Evolutionary conservation across 345 rosid genomes (phyloP), one percentile per base, ranked within the genome.

Genomic region (Lepidium didymum): DNA sequence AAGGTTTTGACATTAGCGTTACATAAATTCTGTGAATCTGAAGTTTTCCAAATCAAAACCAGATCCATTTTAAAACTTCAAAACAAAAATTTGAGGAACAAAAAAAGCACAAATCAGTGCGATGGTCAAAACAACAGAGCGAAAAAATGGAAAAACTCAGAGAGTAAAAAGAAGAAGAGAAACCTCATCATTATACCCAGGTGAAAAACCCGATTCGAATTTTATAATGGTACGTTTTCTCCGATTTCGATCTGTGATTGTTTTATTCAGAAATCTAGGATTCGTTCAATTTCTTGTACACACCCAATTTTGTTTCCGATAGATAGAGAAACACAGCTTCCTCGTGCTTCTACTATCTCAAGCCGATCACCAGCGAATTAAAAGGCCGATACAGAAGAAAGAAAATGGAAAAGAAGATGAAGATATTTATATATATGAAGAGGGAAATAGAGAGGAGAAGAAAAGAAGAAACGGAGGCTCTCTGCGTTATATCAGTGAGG

Each of bases 141-240:
- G 27, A n/a, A 34, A n/a, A 43, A 56, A 15, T 8, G 61, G 29
- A 42, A 29, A 70, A 70, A 19, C 25, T 42, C 21, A 53, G 51
- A 70, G 45, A 40, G 25, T 13, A 18, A 0, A 16, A 43, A 44
- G 43, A 60, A 44, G 57, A 52, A 62, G 27, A 75, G 64, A 55
- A 67, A 75, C 78, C 78, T 75, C 78, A 75, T 75, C 78, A 75
- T 75, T 75, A 69, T 68, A 68, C 78, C 69, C 45, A 62, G 54
- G 68, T 52, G 36, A 27, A 62, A 64, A 68, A 68, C 54, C 40
- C 33, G 66, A 62, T 55, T 56, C 41, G 36, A 62, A 25, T 61
- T 62, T 23, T 49, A 13, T 38, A 31, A 63, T 46, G 69, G 64
- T 68, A 33, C 4, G 23, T 37, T 57, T 16, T 58, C 7, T 43